Evolutionary conservation across 2,329 filamentous ascomycete species (phyloP).

Genomic region (Pyricularia sp.): DNA sequence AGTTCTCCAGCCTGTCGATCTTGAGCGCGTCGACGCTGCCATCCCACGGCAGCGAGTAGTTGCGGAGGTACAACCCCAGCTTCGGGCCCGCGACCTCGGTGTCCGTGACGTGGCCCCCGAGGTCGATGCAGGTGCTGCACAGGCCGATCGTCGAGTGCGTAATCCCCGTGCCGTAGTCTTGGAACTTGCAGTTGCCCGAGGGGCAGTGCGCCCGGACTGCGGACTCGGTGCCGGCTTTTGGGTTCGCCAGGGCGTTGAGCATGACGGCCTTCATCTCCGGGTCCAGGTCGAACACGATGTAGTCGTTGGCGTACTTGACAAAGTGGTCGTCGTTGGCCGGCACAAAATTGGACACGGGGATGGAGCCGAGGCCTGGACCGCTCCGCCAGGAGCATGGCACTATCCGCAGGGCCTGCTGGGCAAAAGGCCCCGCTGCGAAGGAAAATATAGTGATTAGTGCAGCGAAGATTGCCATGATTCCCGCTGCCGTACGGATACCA

Average conservation of each 20-base stretch:
- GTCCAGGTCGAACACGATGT: not conserved
- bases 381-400: not conserved
- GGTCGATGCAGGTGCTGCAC: conserved; percentile 4
- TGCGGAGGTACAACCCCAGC: not conserved
- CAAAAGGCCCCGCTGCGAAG: not conserved
- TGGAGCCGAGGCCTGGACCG: not conserved
- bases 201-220: not conserved
- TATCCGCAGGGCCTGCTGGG: not conserved
- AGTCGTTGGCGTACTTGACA: not conserved
- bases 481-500: not conserved
- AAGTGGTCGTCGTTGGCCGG: not conserved
- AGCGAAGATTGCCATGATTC: not conserved
- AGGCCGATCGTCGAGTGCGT: not conserved
- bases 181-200: not conserved
- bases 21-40: not conserved
- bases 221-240: not conserved
- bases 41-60: not conserved
- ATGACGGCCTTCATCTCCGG: not conserved
- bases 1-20: not conserved
- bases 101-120: not conserved
- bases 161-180: not conserved
- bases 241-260: not conserved
- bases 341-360: not conserved
- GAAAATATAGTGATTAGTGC: not conserved
- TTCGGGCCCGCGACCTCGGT: not conserved